A percentile compares a stretch with the other conserved stretches of the same genome.
phyloP scores from a whole-genome alignment of 2,329 filamentous ascomycete species.

The Bipolaris cookei region DNA sequence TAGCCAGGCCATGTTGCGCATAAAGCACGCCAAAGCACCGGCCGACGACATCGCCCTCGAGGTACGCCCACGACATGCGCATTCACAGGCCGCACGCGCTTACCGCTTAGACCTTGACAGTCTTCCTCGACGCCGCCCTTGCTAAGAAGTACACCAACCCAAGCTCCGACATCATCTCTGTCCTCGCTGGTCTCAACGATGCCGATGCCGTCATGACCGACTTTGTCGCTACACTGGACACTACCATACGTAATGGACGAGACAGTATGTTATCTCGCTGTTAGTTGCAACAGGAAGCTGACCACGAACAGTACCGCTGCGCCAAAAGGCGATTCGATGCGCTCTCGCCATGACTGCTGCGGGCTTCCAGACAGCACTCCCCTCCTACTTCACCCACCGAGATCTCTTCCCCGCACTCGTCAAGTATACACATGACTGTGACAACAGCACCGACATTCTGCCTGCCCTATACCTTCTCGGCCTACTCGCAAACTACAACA shows the following conservation, averaged over 20 bases:
- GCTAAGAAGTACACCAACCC: conserved; percentile 93
- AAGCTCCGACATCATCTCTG: conserved; percentile 90
- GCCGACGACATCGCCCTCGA: conserved; percentile 82
- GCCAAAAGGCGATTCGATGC: conserved; percentile 79
- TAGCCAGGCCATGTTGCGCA: conserved; percentile 69
- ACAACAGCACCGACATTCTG: conserved; percentile 65
- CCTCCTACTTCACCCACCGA: conserved; percentile 93
- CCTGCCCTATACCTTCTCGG: conserved; percentile 84
- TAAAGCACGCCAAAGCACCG: conserved; percentile 66
- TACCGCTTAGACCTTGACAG: conserved; percentile 77
- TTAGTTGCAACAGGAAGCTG: conserved; percentile 8
- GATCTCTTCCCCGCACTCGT: conserved; percentile 94
- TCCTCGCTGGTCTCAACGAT: conserved; percentile 86
- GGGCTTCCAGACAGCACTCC: conserved; percentile 92
- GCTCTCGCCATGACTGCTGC: conserved; percentile 85
- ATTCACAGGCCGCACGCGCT: conserved; percentile 44
- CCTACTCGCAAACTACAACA: conserved; percentile 95
- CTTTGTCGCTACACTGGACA: conserved; percentile 82
- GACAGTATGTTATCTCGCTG: conserved; percentile 61
- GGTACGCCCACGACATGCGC: conserved; percentile 60
- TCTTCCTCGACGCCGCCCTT: conserved; percentile 82
- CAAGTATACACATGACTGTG: conserved; percentile 88
- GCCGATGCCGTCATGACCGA: conserved; percentile 88
- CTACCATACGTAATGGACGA: conserved; percentile 78
- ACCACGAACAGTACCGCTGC: conserved; percentile 67